phyloP scores from a whole-genome alignment of 2,329 filamentous ascomycete species.

The Aspergillus fijiensis region DNA sequence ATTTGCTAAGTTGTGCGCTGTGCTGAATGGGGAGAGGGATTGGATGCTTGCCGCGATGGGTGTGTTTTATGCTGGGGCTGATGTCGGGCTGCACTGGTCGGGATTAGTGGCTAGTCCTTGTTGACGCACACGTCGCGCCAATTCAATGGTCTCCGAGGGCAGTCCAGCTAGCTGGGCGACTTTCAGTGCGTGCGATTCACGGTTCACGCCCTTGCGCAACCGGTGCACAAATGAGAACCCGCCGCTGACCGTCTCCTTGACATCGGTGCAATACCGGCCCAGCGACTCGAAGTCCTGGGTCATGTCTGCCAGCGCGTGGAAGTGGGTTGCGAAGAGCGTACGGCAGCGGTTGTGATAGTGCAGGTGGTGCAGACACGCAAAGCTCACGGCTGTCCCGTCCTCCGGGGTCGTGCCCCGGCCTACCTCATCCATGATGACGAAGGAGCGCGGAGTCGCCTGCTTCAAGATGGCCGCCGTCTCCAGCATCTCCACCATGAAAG shows the following conservation, averaged over 20 bases:
- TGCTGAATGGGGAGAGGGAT: not conserved
- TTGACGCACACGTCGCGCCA: conserved; percentile 62
- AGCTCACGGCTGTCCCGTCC: conserved; percentile 87
- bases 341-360: conserved; percentile 74
- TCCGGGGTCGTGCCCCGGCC: conserved; percentile 91
- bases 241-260: conserved; percentile 69
- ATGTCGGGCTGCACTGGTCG: not conserved
- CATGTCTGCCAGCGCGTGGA: conserved; percentile 80
- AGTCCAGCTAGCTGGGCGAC: conserved; percentile 86
- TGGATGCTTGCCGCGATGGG: not conserved
- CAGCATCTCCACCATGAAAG: conserved; percentile 99
- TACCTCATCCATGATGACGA: conserved; percentile 98
- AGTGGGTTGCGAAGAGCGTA: conserved; percentile 91
- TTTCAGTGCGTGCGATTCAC: conserved; percentile 85
- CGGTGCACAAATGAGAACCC: conserved; percentile 83
- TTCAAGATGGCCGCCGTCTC: conserved; percentile 90
- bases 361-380: conserved; percentile 82
- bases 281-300: conserved; percentile 60
- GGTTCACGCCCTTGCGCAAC: conserved; percentile 77
- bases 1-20: too few relatives aligned
- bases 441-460: conserved; percentile 76
- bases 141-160: conserved; percentile 67
- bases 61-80: not conserved
- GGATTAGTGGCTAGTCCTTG: not conserved
- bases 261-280: conserved; percentile 83